Conservation (phyloP, 192 early-diverging fungal genomes). For the Mortierella antarctica region DNA sequence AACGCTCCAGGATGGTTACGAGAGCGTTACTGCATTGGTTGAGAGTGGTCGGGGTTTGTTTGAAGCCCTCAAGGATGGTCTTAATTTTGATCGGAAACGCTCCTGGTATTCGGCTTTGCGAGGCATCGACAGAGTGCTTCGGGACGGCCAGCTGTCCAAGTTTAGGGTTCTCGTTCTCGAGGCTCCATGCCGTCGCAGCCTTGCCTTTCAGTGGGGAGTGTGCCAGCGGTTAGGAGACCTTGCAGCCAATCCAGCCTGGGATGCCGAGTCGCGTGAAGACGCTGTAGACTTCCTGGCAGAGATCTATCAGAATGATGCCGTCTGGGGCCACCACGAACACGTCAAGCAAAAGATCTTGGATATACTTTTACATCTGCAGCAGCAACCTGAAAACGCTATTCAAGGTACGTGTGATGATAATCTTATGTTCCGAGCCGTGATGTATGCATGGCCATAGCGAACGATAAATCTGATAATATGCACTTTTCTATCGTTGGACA, state of each 20-base stretch:
- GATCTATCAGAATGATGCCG: slow-evolving; percentile 16
- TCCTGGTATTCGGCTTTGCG: slow-evolving; percentile 12
- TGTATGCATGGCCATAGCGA: not conserved
- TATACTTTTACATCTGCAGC: slow-evolving; percentile 15
- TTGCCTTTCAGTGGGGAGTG: slow-evolving; percentile 18
- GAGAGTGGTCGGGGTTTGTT: slow-evolving; percentile 5
- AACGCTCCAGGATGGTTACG: slow-evolving; percentile 11
- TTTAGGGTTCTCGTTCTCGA: slow-evolving; percentile 3
- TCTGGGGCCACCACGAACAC: slow-evolving; percentile 18
- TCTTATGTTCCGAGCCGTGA: not conserved
- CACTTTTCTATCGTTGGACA: not conserved
- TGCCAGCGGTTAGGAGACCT: slow-evolving; percentile 10
- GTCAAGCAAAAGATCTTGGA: slow-evolving; percentile 16
- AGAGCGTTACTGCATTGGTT: slow-evolving; percentile 7
- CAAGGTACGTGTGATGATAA: slow-evolving; percentile 9
- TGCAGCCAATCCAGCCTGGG: slow-evolving; percentile 18
- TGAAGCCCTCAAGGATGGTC: slow-evolving; percentile 10
- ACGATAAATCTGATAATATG: not conserved
- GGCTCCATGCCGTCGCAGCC: slow-evolving; percentile 12
- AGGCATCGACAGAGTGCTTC: slow-evolving; percentile 8
- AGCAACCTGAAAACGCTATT: slow-evolving; percentile 4
- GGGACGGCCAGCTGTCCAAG: slow-evolving; percentile 11
- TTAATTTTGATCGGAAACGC: slow-evolving; percentile 1
- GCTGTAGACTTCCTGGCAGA: slow-evolving; percentile 11
- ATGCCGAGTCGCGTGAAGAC: slow-evolving; percentile 14